Conservation (phyloP, 2,329 filamentous ascomycete genomes). For the Leptoxyphium fumago region DNA sequence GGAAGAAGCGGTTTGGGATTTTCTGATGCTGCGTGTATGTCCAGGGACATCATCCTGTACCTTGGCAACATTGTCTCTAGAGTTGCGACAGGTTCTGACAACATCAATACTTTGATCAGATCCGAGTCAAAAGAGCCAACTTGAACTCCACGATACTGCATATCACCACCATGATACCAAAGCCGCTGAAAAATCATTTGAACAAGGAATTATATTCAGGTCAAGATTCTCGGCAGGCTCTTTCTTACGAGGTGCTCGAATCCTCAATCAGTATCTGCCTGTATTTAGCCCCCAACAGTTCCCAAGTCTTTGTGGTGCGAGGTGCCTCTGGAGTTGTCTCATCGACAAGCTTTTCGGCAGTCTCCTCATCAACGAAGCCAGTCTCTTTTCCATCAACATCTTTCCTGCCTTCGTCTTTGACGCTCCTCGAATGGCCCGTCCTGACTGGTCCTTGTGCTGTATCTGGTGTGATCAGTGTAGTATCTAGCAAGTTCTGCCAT, state of each 20-base stretch:
- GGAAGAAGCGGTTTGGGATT: too few relatives aligned
- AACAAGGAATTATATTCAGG: too few relatives aligned
- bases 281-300: constrained; percentile 19
- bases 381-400: constrained; percentile 20
- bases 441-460: constrained; percentile 38
- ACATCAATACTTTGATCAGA: too few relatives aligned
- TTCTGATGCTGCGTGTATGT: too few relatives aligned
- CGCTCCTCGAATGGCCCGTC: constrained; percentile 18
- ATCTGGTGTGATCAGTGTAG: constrained; percentile 52
- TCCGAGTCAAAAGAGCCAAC: too few relatives aligned
- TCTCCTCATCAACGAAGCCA: constrained; percentile 11
- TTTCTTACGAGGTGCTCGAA: background rate
- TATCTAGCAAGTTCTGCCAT: constrained; percentile 58
- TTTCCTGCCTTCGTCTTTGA: constrained; percentile 22
- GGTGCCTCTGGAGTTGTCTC: constrained; percentile 19
- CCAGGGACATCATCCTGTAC: too few relatives aligned
- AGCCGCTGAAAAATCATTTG: too few relatives aligned
- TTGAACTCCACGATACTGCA: background rate
- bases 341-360: constrained; percentile 17
- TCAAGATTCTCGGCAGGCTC: too few relatives aligned
- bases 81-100: too few relatives aligned
- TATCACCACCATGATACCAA: too few relatives aligned
- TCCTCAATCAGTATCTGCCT: constrained; percentile 16
- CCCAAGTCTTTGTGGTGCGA: constrained; percentile 16
- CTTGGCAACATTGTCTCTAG: too few relatives aligned